Evolutionary conservation across 768 basidiomycete genomes (phyloP), one percentile per base, ranked within the genome.

Genomic region (Lentinula guzmanii): DNA sequence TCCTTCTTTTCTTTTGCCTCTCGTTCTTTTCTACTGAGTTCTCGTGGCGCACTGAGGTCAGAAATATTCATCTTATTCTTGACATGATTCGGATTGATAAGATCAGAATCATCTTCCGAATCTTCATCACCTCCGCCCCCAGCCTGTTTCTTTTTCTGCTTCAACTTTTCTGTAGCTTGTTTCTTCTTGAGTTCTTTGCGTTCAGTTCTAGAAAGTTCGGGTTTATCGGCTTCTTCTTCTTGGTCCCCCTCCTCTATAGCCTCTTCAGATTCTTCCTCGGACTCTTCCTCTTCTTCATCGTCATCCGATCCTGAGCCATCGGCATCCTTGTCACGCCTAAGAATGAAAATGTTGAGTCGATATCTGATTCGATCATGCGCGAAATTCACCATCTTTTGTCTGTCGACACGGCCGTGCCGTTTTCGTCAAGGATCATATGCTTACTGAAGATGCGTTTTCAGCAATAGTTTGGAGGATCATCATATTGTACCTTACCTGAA

Each of bases 1-100:
- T 94, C 93, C 67, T 90, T 82, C 77, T 94, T 95, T 74, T 95
- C 93, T 70, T 95, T 94, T 69, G 86, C 87, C 70, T 97, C 95
- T 65, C 95, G 95, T 70, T 91, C 90, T 58, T 83, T 77, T 62
- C 91, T 79, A 35, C 85, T 75, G 28, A 87, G 72, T 70, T 90
- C 80, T 65, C 79, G 75, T 0, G 90, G 83, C 8, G 82, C 77
- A 58, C 78, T 79, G n/a, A 94, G 70, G 73, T 93, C 90, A 8
- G 88, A 79, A 50, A 94, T 86, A 63, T 82, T 90, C 75, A 92
- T 68, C 70, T 86, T 89, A 83, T 87, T 92, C 63, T 74, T 72
- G 69, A 87, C 79, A 65, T 85, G 88, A 68, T 94, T 95, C 10
- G 90, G 88, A 70, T 94, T 94, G 65, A 87, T 82, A 54, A 92